Conservation (phyloP, 176 grass and related monocot genomes). For the Otatea glauca region DNA sequence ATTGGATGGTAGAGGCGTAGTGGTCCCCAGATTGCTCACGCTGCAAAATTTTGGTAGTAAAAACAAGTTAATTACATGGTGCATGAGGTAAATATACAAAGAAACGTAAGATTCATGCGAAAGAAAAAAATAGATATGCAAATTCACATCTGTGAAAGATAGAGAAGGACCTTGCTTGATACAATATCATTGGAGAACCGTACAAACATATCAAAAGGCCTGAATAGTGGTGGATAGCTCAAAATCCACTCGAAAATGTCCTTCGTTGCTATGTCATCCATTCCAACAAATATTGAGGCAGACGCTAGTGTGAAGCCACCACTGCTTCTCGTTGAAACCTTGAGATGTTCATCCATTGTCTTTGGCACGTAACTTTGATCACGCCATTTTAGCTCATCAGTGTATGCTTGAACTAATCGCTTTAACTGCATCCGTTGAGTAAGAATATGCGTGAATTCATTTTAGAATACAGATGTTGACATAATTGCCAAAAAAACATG, state of each 20-base stretch:
- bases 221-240: constrained; percentile 39
- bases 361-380: constrained; percentile 37
- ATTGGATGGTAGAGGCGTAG: constrained; percentile 39
- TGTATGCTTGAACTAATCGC: constrained; percentile 30
- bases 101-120: neutral
- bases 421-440: constrained; percentile 38
- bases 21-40: constrained; percentile 31
- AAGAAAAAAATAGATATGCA: neutral
- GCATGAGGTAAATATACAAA: neutral
- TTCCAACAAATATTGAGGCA: constrained; percentile 41
- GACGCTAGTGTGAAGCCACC: constrained; percentile 12
- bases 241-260: constrained; percentile 42
- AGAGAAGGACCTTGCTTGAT: no score
- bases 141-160: neutral
- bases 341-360: constrained; percentile 47
- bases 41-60: neutral
- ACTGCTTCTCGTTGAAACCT: constrained; percentile 35
- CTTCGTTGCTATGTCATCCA: constrained; percentile 15
- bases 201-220: no score
- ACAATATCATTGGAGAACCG: no score
- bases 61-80: neutral
- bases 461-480: neutral
- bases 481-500: neutral
- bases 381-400: constrained; percentile 52
- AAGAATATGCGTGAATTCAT: neutral